phyloP scores from a whole-genome alignment of 805 yeast species.

The Ogataea trehaloabstinens region DNA sequence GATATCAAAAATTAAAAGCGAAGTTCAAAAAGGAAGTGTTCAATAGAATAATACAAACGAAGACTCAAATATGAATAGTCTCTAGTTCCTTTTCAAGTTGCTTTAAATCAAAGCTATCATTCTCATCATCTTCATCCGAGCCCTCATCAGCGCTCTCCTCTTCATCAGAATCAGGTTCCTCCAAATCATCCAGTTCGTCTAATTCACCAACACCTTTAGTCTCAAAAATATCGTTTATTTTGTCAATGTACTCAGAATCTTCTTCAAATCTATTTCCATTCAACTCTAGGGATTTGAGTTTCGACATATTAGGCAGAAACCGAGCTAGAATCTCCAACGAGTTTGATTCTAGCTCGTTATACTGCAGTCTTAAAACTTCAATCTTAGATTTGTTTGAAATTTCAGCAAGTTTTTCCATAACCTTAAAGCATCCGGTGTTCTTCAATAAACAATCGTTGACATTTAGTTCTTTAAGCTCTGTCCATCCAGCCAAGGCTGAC shows the following conservation, averaged over 20 bases:
- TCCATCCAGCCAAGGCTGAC: slow-evolving; percentile 60
- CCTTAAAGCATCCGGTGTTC: slow-evolving; percentile 64
- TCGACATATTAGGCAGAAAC: slow-evolving; percentile 55
- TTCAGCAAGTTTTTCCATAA: slow-evolving; percentile 46
- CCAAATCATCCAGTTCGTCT: slow-evolving; percentile 93
- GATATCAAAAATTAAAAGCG: slow-evolving; percentile 38
- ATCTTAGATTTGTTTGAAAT: slow-evolving; percentile 39
- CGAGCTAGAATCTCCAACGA: slow-evolving; percentile 59
- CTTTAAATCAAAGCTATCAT: slow-evolving; percentile 38
- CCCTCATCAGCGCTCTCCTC: slow-evolving; percentile 64
- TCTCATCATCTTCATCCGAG: slow-evolving; percentile 50
- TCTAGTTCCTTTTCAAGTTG: slow-evolving; percentile 55
- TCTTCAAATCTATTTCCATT: slow-evolving; percentile 94
- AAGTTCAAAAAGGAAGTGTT: slow-evolving; percentile 11
- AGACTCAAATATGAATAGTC: slow-evolving; percentile 26
- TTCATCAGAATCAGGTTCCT: slow-evolving; percentile 71
- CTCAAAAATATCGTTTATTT: slow-evolving; percentile 60
- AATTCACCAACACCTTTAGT: slow-evolving; percentile 76
- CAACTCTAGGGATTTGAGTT: slow-evolving; percentile 67
- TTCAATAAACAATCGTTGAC: slow-evolving; percentile 88
- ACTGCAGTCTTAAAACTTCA: slow-evolving; percentile 70
- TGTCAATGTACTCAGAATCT: slow-evolving; percentile 69
- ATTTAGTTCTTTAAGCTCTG: slow-evolving; percentile 67
- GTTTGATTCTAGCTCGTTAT: slow-evolving; percentile 74
- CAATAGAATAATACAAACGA: slow-evolving; percentile 1